phyloP scores from a whole-genome alignment of 768 basidiomycete species.

The Suillus bovinus region DNA sequence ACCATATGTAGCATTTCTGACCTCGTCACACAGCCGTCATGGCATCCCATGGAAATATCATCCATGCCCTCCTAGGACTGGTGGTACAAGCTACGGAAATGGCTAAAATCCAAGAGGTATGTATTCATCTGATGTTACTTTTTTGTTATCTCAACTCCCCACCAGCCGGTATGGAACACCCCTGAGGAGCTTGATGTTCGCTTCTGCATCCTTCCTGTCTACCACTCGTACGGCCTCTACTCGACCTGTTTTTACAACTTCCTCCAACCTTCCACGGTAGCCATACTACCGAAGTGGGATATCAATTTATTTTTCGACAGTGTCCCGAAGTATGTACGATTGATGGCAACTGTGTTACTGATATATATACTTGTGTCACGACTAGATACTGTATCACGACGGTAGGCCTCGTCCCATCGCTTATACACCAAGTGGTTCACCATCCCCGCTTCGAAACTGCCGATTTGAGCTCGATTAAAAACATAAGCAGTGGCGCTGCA shows the following conservation, averaged over 20 bases:
- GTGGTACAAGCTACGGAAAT: not conserved
- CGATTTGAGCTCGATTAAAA: conserved; percentile 48
- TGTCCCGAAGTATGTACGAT: conserved; percentile 51
- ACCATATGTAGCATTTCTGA: not conserved
- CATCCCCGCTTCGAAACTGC: conserved; percentile 41
- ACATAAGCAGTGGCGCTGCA: conserved; percentile 51
- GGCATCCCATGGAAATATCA: not conserved
- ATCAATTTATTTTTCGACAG: conserved; percentile 44
- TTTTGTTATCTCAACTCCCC: not conserved
- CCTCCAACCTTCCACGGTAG: conserved; percentile 40
- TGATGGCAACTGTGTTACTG: not conserved
- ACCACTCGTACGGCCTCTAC: conserved; percentile 62
- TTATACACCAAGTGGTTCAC: conserved; percentile 57
- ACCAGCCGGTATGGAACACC: conserved; percentile 35
- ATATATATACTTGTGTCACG: not conserved
- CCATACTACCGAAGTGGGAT: conserved; percentile 58
- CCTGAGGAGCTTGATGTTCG: conserved; percentile 42
- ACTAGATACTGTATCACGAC: conserved; percentile 50
- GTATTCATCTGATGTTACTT: not conserved
- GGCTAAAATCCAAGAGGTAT: not conserved
- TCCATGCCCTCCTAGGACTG: not conserved
- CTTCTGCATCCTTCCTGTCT: conserved; percentile 58
- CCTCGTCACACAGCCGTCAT: not conserved
- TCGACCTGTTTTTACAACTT: conserved; percentile 45
- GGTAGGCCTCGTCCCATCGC: conserved; percentile 52